Percentiles rank a stretch among this genome's conserved stretches.
Conservation (phyloP, 108 stramenopile genomes). For the Skeletonema costatum region DNA sequence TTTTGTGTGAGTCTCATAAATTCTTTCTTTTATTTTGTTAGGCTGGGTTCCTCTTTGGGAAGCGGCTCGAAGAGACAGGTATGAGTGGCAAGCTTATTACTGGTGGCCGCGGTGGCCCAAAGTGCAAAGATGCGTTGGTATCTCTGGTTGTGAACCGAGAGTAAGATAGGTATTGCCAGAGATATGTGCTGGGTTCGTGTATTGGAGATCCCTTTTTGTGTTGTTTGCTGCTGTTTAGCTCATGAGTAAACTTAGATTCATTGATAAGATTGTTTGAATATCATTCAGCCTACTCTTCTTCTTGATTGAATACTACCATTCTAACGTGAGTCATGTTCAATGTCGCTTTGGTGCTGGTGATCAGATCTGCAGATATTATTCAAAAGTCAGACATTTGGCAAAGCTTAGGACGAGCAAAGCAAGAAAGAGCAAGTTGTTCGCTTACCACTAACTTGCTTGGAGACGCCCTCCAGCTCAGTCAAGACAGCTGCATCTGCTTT, state of each 20-base stretch:
- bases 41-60: constrained; percentile 46
- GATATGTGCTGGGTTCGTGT: not conserved
- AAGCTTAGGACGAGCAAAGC: not conserved
- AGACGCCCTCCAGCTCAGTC: not conserved
- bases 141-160: constrained; percentile 42
- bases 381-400: not conserved
- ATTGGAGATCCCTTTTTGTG: not conserved
- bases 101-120: constrained; percentile 29
- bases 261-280: not conserved
- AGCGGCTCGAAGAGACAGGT: constrained; percentile 22
- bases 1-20: not conserved
- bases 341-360: not conserved
- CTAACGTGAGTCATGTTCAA: not conserved
- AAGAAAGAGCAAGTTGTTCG: not conserved
- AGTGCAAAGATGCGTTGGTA: constrained; percentile 46
- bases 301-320: not conserved
- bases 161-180: not conserved
- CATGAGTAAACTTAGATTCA: not conserved
- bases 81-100: constrained; percentile 25
- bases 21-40: not conserved
- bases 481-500: constrained; percentile 25
- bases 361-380: not conserved
- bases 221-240: not conserved
- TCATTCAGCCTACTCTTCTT: not conserved
- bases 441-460: constrained; percentile 9